Evolutionary conservation across 306 rosid species (phyloP).

Genomic region (Datisca glomerata): DNA sequence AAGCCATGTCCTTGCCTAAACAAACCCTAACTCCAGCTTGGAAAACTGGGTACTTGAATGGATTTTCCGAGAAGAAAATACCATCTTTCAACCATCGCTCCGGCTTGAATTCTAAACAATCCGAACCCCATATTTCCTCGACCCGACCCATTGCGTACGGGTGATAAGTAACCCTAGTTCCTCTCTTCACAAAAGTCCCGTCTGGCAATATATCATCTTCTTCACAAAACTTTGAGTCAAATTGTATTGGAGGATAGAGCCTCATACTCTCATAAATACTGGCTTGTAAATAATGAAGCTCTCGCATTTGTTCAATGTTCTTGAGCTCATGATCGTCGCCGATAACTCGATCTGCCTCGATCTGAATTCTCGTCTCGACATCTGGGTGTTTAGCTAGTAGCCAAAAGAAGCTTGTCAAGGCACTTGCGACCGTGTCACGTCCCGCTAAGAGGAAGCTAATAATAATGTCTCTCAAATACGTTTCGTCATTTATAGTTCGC

Average conservation of each 20-base stretch:
- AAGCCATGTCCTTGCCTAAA: constrained; percentile 76
- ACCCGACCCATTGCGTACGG: constrained; percentile 77
- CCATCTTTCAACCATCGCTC: constrained; percentile 56
- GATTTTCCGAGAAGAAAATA: constrained; percentile 24
- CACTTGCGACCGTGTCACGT: constrained; percentile 73
- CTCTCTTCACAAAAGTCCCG: constrained; percentile 48
- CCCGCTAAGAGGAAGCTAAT: constrained; percentile 77
- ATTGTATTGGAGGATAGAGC: constrained; percentile 66
- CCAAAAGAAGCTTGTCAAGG: constrained; percentile 77
- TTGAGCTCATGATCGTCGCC: constrained; percentile 14
- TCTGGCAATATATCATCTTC: constrained; percentile 61
- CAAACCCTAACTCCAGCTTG: constrained; percentile 77
- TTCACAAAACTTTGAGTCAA: constrained; percentile 61
- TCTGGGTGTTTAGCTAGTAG: constrained; percentile 34
- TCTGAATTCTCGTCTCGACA: constrained; percentile 23
- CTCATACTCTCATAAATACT: constrained; percentile 69
- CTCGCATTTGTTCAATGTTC: constrained; percentile 28
- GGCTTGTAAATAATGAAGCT: constrained; percentile 53
- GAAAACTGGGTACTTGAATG: constrained; percentile 54
- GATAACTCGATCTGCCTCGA: constrained; percentile 41
- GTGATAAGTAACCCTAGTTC: constrained; percentile 84
- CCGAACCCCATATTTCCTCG: constrained; percentile 59
- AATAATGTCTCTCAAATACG: constrained; percentile 51
- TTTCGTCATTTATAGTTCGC: constrained; percentile 44
- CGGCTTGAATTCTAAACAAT: constrained; percentile 57